phyloP scores from a whole-genome alignment of 2,329 filamentous ascomycete species.

The Neopestalotiopsis clavispora region DNA sequence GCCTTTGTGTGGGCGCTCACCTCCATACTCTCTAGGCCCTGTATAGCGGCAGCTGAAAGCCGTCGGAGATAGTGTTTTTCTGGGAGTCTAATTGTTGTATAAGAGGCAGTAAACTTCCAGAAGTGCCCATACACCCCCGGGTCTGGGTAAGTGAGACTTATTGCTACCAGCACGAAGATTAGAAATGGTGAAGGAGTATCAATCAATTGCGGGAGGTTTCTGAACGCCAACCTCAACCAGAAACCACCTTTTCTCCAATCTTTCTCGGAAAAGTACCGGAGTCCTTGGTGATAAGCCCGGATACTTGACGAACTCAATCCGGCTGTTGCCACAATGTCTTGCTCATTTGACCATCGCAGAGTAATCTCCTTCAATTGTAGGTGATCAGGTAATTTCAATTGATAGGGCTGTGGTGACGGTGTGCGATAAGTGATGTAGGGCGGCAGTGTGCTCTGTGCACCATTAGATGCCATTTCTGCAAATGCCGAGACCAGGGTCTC shows the following conservation, averaged over 20 bases:
- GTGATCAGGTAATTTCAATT: not conserved
- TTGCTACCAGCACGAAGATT: not conserved
- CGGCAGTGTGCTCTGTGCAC: not conserved
- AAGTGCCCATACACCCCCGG: not conserved
- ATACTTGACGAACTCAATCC: not conserved
- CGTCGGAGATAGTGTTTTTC: not conserved
- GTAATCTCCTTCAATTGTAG: not conserved
- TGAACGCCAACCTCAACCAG: not conserved
- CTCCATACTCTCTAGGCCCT: not conserved
- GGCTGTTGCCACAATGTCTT: not conserved
- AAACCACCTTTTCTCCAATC: not conserved
- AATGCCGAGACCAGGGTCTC: too few relatives aligned
- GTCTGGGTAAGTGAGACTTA: not conserved
- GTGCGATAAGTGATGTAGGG: not conserved
- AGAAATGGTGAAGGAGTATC: not conserved
- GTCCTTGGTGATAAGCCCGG: not conserved
- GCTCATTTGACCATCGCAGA: not conserved
- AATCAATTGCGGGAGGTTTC: not conserved
- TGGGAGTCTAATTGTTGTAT: not conserved
- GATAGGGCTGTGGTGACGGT: not conserved
- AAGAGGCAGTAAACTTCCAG: not conserved
- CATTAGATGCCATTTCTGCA: too few relatives aligned
- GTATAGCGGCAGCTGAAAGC: not conserved
- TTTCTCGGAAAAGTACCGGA: not conserved
- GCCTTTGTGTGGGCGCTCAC: not conserved